Evolutionary conservation across 805 yeast species (phyloP).

Genomic region (Schwanniomyces occidentalis): DNA sequence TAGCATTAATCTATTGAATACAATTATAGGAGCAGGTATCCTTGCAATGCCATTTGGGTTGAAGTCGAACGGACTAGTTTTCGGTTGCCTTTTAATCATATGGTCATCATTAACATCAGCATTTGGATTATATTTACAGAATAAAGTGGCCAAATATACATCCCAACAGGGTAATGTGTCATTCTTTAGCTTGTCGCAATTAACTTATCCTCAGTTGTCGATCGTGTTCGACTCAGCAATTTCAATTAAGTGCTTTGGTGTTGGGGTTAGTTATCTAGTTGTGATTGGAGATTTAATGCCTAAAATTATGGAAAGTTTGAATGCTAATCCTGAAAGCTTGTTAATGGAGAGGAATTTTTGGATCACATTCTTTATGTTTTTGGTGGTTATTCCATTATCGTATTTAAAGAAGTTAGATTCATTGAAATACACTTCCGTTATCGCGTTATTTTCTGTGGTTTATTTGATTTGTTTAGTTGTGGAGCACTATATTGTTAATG

Average conservation of each 20-base stretch:
- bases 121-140: slow-evolving; percentile 64
- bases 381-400: slow-evolving; percentile 63
- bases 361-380: slow-evolving; percentile 51
- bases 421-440: slow-evolving; percentile 66
- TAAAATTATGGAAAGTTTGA: slow-evolving; percentile 43
- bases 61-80: slow-evolving; percentile 45
- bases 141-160: slow-evolving; percentile 51
- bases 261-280: slow-evolving; percentile 67
- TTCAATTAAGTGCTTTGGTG: slow-evolving; percentile 78
- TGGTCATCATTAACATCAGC: slow-evolving; percentile 50
- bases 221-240: slow-evolving; percentile 75
- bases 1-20: slow-evolving; percentile 52
- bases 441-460: slow-evolving; percentile 66
- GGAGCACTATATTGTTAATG: slow-evolving; percentile 43
- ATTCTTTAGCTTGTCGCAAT: slow-evolving; percentile 45
- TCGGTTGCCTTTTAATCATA: slow-evolving; percentile 41
- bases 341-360: slow-evolving; percentile 48
- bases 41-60: slow-evolving; percentile 73
- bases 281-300: slow-evolving; percentile 80
- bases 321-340: slow-evolving; percentile 21
- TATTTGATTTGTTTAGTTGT: slow-evolving; percentile 60
- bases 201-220: slow-evolving; percentile 70
- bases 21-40: slow-evolving; percentile 67
- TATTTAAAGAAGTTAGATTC: slow-evolving; percentile 64
- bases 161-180: slow-evolving; percentile 43